Evolutionary conservation across 2,329 filamentous ascomycete species (phyloP), one percentile per base, ranked within the genome.

Genomic region (Monascus ruber): DNA sequence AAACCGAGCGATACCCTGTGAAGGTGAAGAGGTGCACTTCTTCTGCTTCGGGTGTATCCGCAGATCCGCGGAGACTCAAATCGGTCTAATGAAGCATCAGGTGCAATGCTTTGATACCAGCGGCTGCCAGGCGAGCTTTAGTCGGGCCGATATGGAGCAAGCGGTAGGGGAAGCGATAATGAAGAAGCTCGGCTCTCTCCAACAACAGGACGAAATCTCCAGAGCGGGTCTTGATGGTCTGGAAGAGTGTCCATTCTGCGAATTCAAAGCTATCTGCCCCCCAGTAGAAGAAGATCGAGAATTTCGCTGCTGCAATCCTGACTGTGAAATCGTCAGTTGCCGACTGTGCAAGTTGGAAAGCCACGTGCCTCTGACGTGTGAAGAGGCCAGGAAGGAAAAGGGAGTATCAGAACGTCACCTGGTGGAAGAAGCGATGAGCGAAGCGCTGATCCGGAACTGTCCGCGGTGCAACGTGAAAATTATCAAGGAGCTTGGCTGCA

Each of bases 381-480:
- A 77, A 28, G 81, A 91, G 53, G 72, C 70, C 31, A 72, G 72
- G 32, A 66, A 60, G 17, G 77, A 85, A 2, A 71, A 70, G 31
- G 76, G 78, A 1, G 55, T 79, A 5, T 71, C 72, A 4, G 68
- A 74, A 11, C 76, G 83, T 10, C 82, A 81, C 46, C 60, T 69
- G 3, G 76, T 93, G 26, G 86, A 94, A 58, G 85, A 94, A 56
- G 85, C 85, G 17, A 89, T 88, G 82, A 85, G 83, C 2, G 72
- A 74, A 10, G 86, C 86, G 1, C 52, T 93, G 48, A 82, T 93
- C 39, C 75, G 86, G 17, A 77, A 69, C 26, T 94, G 86, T 38
- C 57, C 68, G 44, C 69, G 67, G 45, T 81, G 83, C 61, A 66
- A 71, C n/a, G 74, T 77, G n/a, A 77, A 79, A 0, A 91, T 89